Evolutionary conservation across 768 basidiomycete genomes (phyloP).

Genomic region (Lanmaoa pseudosensibilis): DNA sequence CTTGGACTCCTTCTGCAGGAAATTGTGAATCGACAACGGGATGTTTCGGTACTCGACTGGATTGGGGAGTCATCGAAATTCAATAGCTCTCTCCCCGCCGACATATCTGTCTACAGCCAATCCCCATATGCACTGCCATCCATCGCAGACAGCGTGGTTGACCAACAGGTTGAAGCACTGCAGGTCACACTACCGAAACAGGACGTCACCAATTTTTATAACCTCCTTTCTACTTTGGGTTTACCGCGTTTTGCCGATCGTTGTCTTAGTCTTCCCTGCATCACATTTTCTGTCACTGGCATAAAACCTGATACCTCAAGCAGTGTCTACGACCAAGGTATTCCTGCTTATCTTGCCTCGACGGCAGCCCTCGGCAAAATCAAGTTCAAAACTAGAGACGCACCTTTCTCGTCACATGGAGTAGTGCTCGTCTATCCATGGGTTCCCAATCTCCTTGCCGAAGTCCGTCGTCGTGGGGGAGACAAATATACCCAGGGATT

Average conservation of each 20-base stretch:
- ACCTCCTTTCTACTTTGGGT: background rate
- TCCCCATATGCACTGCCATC: background rate
- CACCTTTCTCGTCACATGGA: background rate
- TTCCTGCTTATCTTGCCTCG: background rate
- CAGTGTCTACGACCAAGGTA: background rate
- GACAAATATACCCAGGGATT: background rate
- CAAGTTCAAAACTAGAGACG: background rate
- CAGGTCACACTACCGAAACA: background rate
- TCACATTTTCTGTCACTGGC: conserved; percentile 4
- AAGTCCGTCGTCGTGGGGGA: background rate
- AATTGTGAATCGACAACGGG: conserved; percentile 9
- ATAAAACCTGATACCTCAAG: background rate
- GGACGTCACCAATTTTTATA: no score
- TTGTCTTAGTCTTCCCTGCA: conserved; percentile 12
- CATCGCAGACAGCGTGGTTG: background rate
- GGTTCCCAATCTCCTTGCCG: conserved; percentile 3
- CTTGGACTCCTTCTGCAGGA: conserved; percentile 18
- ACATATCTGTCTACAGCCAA: conserved; percentile 14
- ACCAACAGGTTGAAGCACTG: background rate
- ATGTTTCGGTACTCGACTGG: conserved; percentile 20
- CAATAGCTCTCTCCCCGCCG: conserved; percentile 15
- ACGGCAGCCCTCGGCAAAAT: conserved; percentile 3
- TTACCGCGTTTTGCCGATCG: conserved; percentile 3
- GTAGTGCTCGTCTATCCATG: conserved; percentile 13
- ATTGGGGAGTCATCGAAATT: conserved; percentile 15